Conservation (phyloP, 140 eudicot species). For the Cichorium intybus region DNA sequence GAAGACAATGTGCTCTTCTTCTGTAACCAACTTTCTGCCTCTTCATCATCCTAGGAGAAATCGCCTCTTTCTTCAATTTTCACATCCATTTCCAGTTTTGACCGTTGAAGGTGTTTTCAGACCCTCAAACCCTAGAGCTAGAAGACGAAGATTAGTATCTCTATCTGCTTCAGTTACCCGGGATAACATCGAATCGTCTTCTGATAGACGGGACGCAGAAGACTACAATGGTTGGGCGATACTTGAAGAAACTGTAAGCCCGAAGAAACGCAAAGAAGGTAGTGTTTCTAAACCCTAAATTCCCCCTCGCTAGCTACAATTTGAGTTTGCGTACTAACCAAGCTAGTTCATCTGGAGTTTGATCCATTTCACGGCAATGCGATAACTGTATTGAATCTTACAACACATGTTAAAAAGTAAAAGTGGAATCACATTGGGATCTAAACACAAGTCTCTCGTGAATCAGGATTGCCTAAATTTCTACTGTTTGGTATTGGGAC, state of each 20-base stretch:
- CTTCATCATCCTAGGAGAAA: conserved; percentile 24
- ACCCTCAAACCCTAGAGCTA: conserved; percentile 40
- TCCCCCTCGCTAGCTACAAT: background rate
- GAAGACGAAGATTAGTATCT: conserved; percentile 9
- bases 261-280: conserved; percentile 38
- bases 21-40: conserved; percentile 22
- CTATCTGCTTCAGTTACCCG: conserved; percentile 41
- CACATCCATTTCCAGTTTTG: conserved; percentile 29
- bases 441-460: conserved; percentile 7
- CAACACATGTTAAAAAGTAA: background rate
- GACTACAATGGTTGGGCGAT: conserved; percentile 73
- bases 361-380: background rate
- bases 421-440: background rate
- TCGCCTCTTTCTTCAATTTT: conserved; percentile 22
- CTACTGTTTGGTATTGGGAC: conserved; percentile 63
- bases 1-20: conserved; percentile 28
- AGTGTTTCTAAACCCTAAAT: background rate
- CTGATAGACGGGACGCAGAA: conserved; percentile 32
- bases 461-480: conserved; percentile 51
- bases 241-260: conserved; percentile 29
- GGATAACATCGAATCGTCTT: conserved; percentile 33
- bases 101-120: conserved; percentile 15
- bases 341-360: background rate
- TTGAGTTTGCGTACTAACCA: background rate
- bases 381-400: conserved; percentile 1